phyloP scores from a whole-genome alignment of 441 rosid genomes.

The Euphorbia schlechtendalii region DNA sequence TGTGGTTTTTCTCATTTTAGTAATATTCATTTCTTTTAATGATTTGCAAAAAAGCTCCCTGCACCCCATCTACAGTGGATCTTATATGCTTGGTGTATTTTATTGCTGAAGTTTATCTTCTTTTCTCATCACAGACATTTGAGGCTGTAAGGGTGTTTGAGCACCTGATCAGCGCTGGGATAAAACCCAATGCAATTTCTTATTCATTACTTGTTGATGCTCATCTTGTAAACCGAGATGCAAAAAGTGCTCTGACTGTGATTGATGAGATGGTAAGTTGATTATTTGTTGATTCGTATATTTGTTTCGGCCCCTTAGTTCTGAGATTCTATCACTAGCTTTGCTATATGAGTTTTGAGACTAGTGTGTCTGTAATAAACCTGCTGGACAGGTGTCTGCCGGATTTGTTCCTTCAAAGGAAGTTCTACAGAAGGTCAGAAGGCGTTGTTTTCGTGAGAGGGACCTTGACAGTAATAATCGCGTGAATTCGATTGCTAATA shows the following conservation, averaged over 20 bases:
- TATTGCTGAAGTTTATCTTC: conserved; percentile 18
- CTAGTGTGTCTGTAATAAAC: conserved; percentile 12
- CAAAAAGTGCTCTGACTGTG: conserved; percentile 64
- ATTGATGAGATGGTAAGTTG: conserved; percentile 67
- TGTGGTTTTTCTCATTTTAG: neutral
- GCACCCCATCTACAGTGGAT: too few relatives aligned
- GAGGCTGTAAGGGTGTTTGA: conserved; percentile 85
- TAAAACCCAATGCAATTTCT: conserved; percentile 71
- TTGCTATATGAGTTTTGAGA: conserved; percentile 12
- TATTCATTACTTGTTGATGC: conserved; percentile 82
- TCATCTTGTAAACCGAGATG: conserved; percentile 80
- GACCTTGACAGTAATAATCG: conserved; percentile 55
- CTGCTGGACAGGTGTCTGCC: conserved; percentile 46
- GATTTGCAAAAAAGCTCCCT: too few relatives aligned
- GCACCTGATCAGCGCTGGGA: conserved; percentile 69
- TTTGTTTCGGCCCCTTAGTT: neutral
- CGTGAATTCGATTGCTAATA: conserved; percentile 50
- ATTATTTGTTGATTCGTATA: conserved; percentile 9
- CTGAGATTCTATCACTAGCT: conserved; percentile 4
- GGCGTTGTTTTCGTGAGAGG: conserved; percentile 79
- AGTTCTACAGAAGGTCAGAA: conserved; percentile 64
- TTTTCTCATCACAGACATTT: conserved; percentile 47
- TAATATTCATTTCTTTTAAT: neutral
- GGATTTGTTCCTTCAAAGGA: conserved; percentile 82
- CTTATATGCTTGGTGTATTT: conserved; percentile 11